phyloP scores from a whole-genome alignment of 805 yeast genomes.

The Candida rishiriensis region DNA sequence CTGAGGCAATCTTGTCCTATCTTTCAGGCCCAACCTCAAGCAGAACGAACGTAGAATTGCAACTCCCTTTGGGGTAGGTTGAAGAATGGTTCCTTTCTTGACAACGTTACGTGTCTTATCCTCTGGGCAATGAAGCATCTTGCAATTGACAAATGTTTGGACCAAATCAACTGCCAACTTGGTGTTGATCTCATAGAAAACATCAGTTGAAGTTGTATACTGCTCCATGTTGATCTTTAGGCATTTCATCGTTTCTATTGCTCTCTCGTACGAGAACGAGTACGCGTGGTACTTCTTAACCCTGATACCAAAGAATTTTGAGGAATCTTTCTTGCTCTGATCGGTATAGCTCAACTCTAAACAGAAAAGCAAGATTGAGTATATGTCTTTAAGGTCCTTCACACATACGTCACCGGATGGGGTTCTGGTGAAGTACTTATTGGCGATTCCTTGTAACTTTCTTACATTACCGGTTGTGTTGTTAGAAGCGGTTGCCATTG shows the following conservation, averaged over 20 bases:
- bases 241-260: constrained; percentile 45
- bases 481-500: too few relatives aligned
- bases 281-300: constrained; percentile 37
- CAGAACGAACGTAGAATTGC: constrained; percentile 62
- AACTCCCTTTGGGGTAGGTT: constrained; percentile 91
- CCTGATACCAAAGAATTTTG: constrained; percentile 10
- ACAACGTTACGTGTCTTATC: constrained; percentile 59
- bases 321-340: constrained; percentile 4
- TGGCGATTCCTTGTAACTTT: constrained; percentile 12
- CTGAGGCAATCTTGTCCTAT: constrained; percentile 17
- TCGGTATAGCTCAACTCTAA: constrained; percentile 36
- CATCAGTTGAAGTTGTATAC: constrained; percentile 46
- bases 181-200: constrained; percentile 48
- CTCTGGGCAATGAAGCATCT: constrained; percentile 67
- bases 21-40: constrained; percentile 47
- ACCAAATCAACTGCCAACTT: constrained; percentile 46
- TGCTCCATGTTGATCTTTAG: constrained; percentile 45
- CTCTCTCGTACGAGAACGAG: constrained; percentile 49
- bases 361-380: constrained; percentile 41
- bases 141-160: constrained; percentile 51
- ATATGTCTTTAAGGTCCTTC: constrained; percentile 58
- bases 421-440: constrained; percentile 32
- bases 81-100: constrained; percentile 44
- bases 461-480: background rate
- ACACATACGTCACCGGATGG: constrained; percentile 49